Base-by-base conservation (phyloP, 208 protist species). In the Leishmania martiniquensis region DNA sequence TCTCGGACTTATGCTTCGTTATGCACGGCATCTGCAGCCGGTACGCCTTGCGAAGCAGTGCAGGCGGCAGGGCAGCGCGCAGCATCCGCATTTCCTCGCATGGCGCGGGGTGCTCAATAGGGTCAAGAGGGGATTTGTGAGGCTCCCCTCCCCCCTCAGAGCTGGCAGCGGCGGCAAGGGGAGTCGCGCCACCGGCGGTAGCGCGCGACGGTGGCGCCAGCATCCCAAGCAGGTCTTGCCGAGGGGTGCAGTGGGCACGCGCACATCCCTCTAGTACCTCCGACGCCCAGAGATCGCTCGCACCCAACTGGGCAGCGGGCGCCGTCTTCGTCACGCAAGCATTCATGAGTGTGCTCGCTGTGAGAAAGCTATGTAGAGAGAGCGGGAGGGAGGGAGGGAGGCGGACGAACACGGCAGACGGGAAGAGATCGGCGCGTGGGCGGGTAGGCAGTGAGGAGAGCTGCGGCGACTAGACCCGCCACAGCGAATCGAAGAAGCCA, bases 1-100 rank as follows among this genome's bases (percentile, higher is more conserved):
- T 66, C n/a, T 80, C 77, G 13, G 65, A 67, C 4, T 22, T 57
- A 60, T 87, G 82, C 77, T 74, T 20, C 49, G 47, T 77, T 42
- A 87, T 65, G 65, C 91, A 94, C 15, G 88, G 88, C 17, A 71
- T 72, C 13, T 81, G 52, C 45, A 87, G 49, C 29, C 88, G 88
- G 76, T 94, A 94, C 34, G 87, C 91, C 37, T 78, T 84, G 7
- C 60, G 57, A 63, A 87, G 49, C 32, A 87, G 76, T 10, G 59
- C 68, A 29, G 76, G 47, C 13, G 73, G 69, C 25, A 89, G 60
- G 20, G 72, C 47, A 37, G 62, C n/a, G 4, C 59, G 69, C n/a
- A 77, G 10, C 4, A 65, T 44, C 77, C 59, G 9, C 71, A 42
- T 52, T n/a, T 80, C 80, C 20, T 76, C 65, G 13, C 73, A 66